phyloP scores from a whole-genome alignment of 768 basidiomycete species.

The Boletus tylopilopsis region DNA sequence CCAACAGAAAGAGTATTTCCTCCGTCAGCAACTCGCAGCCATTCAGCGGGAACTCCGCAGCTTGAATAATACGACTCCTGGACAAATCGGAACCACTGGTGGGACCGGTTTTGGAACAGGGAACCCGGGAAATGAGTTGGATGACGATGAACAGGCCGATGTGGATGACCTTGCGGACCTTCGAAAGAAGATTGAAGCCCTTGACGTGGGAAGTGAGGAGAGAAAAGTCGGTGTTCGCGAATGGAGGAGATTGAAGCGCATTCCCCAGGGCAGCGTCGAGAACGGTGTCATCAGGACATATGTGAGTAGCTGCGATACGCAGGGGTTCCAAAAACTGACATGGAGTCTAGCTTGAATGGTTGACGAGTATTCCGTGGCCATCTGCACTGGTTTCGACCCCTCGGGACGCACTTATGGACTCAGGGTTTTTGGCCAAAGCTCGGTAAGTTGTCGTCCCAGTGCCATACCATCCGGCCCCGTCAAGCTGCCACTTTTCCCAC shows the following conservation, averaged over 20 bases:
- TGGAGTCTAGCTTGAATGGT: slow-evolving; percentile 68
- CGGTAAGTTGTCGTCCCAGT: slow-evolving; percentile 33
- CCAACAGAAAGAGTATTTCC: slow-evolving; percentile 85
- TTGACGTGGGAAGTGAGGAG: slow-evolving; percentile 72
- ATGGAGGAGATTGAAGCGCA: slow-evolving; percentile 79
- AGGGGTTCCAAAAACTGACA: slow-evolving; percentile 5
- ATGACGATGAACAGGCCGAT: slow-evolving; percentile 78
- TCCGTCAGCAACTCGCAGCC: slow-evolving; percentile 78
- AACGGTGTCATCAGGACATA: slow-evolving; percentile 84
- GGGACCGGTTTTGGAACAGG: slow-evolving; percentile 26
- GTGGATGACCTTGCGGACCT: slow-evolving; percentile 76
- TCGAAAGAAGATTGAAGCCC: slow-evolving; percentile 67
- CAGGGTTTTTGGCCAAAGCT: slow-evolving; percentile 63
- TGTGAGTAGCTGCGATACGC: slow-evolving; percentile 40
- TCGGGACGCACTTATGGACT: slow-evolving; percentile 43
- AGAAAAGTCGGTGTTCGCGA: slow-evolving; percentile 79
- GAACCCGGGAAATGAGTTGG: slow-evolving; percentile 46
- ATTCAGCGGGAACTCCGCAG: slow-evolving; percentile 73
- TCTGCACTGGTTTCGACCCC: slow-evolving; percentile 29
- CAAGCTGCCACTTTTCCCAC: background rate
- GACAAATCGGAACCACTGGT: slow-evolving; percentile 11
- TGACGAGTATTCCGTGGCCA: slow-evolving; percentile 83
- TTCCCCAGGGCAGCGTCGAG: slow-evolving; percentile 88
- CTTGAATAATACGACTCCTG: slow-evolving; percentile 38
- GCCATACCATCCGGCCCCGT: background rate